A percentile compares a stretch with the other conserved stretches of the same genome.
These are phyloP conservation scores for Xylariaceae sp. DNA, from an alignment of 2,329 filamentous ascomycete genomes.

Conservation along the genomic window DNA sequence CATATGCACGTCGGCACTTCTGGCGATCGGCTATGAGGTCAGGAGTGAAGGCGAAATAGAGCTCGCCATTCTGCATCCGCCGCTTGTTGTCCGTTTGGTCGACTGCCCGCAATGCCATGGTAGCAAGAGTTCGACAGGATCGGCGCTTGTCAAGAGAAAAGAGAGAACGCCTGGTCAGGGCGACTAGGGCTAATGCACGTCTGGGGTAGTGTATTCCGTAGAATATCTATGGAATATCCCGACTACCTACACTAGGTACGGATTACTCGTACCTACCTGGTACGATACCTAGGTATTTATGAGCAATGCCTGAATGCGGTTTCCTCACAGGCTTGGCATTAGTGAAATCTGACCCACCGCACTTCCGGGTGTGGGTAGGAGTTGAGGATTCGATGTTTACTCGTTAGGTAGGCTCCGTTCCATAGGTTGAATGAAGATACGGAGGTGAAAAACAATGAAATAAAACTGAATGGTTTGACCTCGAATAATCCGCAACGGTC, in stretches of 20 bases:
- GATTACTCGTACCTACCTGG: too few relatives aligned
- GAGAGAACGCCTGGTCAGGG: not conserved
- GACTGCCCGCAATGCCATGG: conserved; percentile 30
- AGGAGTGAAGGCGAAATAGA: conserved; percentile 70
- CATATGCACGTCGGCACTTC: conserved; percentile 57
- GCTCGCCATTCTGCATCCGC: conserved; percentile 61
- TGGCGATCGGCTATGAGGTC: conserved; percentile 58
- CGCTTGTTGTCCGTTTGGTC: conserved; percentile 44
- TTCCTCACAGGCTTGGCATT: not conserved
- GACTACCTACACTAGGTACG: too few relatives aligned
- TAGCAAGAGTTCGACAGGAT: not conserved
- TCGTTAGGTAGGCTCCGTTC: too few relatives aligned
- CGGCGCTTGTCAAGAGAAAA: not conserved
- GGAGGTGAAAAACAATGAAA: too few relatives aligned
- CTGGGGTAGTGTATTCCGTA: not conserved
- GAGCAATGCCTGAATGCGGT: not conserved
- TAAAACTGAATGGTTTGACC: not conserved
- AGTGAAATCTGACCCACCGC: not conserved
- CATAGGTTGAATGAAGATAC: too few relatives aligned
- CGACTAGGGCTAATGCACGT: not conserved
- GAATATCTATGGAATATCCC: not conserved
- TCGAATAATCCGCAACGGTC: not conserved
- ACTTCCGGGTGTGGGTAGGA: too few relatives aligned
- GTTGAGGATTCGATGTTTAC: too few relatives aligned
- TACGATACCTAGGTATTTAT: not conserved